Conservation (phyloP, 176 grass and related monocot genomes). For the Oryza longistaminata region DNA sequence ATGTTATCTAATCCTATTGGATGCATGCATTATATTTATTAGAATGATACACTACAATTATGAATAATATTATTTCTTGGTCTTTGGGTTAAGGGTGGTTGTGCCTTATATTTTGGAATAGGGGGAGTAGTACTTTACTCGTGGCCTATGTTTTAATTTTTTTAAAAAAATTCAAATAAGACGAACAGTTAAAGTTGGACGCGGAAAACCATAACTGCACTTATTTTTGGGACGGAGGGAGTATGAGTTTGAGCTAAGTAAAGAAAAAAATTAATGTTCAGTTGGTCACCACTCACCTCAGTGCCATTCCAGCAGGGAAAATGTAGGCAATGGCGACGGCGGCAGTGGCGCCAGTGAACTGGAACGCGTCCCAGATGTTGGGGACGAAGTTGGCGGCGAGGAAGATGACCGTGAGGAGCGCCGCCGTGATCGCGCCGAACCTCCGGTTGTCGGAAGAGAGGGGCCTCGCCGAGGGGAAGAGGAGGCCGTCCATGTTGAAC, state of each 20-base stretch:
- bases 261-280: not conserved
- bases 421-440: conserved; percentile 52
- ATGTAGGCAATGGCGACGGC: conserved; percentile 87
- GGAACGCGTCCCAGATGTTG: conserved; percentile 96
- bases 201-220: too few relatives aligned
- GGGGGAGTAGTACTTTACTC: too few relatives aligned
- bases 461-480: conserved; percentile 66
- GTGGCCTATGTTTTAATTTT: too few relatives aligned
- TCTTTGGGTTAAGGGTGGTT: too few relatives aligned
- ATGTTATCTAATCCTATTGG: too few relatives aligned
- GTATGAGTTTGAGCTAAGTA: not conserved
- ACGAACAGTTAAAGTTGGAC: too few relatives aligned
- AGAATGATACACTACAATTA: too few relatives aligned
- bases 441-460: conserved; percentile 55
- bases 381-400: conserved; percentile 81
- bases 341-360: conserved; percentile 85
- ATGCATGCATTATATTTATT: too few relatives aligned
- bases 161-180: too few relatives aligned
- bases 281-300: conserved; percentile 48
- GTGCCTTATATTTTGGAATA: too few relatives aligned
- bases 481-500: conserved; percentile 81
- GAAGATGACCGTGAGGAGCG: conserved; percentile 62
- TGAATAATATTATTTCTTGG: too few relatives aligned
- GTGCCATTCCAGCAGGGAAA: conserved; percentile 72
- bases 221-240: too few relatives aligned